Percentiles rank a stretch among this genome's conserved stretches.
Evolutionary conservation across 805 yeast species (phyloP).

Genomic region (Myxozyma neotropica): DNA sequence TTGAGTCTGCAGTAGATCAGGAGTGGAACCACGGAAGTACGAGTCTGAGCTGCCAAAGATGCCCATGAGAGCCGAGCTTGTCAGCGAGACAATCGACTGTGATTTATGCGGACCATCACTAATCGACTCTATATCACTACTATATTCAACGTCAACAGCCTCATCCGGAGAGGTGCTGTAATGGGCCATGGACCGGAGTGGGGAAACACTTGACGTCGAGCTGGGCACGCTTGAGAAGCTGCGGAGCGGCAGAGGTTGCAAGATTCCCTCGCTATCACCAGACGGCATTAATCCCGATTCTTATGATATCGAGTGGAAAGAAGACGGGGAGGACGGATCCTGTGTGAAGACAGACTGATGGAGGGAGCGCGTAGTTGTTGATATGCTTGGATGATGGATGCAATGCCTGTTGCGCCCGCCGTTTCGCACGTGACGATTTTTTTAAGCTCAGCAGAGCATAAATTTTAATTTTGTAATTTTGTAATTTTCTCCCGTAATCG

Average conservation of each 20-base stretch:
- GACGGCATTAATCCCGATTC: background rate
- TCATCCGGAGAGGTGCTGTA: background rate
- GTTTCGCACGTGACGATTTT: background rate
- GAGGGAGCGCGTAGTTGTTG: background rate
- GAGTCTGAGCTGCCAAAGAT: slow-evolving; percentile 48
- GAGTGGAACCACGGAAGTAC: slow-evolving; percentile 27
- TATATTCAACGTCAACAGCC: background rate
- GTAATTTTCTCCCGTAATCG: background rate
- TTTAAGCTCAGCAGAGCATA: background rate
- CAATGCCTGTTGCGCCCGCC: background rate
- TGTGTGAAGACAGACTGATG: too few relatives aligned
- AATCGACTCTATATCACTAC: slow-evolving; percentile 4
- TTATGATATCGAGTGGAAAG: background rate
- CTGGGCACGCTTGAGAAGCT: slow-evolving; percentile 4
- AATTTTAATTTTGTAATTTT: background rate
- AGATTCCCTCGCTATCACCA: background rate
- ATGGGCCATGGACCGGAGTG: background rate
- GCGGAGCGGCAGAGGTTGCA: slow-evolving; percentile 11
- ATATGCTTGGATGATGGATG: background rate
- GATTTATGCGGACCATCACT: slow-evolving; percentile 20
- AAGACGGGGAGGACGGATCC: background rate
- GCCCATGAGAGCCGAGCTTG: slow-evolving; percentile 42
- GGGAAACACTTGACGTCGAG: background rate
- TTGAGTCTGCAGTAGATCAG: slow-evolving; percentile 36
- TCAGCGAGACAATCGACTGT: slow-evolving; percentile 33